Base-by-base conservation (phyloP, 441 rosid genomes). In the Geranium incanum region DNA sequence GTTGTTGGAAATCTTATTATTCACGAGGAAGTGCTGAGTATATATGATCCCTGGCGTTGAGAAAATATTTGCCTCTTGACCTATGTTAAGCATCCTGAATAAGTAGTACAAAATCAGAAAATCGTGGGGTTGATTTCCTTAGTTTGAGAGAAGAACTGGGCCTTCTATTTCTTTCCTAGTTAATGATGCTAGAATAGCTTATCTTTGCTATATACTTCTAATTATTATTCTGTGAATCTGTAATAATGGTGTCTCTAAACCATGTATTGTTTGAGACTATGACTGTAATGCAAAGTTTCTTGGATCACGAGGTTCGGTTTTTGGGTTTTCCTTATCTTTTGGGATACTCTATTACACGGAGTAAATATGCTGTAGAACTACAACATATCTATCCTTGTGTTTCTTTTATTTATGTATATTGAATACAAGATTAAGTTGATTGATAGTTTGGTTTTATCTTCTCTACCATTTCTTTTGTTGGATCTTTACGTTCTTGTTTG, bases 141-240 rank as follows among this genome's bases (percentile, higher is more conserved):
- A 60, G 66, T 60, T 48, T 48, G 57, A 15, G 57, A 11, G 55
- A 48, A 15, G n/a, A 48, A 15, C 16, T 12, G 57, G 57, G 57
- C 3, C 23, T 60, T 60, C 66, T 60, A 21, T 28, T 60, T n/a
- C 66, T 60, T 60, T 55, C 62, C 62, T 55, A 15, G 62, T 55
- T 55, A 5, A 55, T 55, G 62, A 45, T 55, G 21, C 62, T 55
- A 55, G 3, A 55, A 55, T 55, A 16, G 21, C 62, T 55, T 16
- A 60, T 60, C 28, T 19, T 6, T 21, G 66, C 66, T 21, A 11
- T 60, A 60, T 19, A 60, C 66, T 8, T 8, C 66, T 19, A 19
- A 60, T 21, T 60, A 60, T 60, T 60, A 9, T 28, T 19, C 66
- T 60, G 36, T 48, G 57, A 21, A 19, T 7, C 18, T 60, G 13